Evolutionary conservation across 2,329 filamentous ascomycete genomes (phyloP).

Genomic region (Cladosporium sp.): DNA sequence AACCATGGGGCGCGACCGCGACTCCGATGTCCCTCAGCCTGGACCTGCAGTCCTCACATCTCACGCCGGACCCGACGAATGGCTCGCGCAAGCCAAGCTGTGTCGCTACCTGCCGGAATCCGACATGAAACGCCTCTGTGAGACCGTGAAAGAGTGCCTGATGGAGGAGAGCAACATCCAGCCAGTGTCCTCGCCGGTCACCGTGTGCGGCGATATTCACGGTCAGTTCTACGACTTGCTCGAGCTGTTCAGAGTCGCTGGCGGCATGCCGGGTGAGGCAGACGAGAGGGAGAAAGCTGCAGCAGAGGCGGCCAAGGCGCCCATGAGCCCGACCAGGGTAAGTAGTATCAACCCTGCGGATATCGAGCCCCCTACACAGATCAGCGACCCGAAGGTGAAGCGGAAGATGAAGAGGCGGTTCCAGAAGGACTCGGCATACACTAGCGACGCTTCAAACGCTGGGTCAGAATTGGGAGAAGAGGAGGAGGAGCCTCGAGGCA

Average conservation of each 20-base stretch:
- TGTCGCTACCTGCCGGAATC: conserved; percentile 95
- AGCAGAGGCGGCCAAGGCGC: conserved; percentile 35
- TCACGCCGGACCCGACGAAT: conserved; percentile 88
- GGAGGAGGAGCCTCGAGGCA: conserved; percentile 45
- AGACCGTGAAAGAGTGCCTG: conserved; percentile 97
- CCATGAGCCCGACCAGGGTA: conserved; percentile 42
- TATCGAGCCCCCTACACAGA: conserved; percentile 85
- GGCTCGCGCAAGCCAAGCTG: conserved; percentile 94
- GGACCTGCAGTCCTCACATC: conserved; percentile 83
- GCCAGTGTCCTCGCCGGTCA: conserved; percentile 94
- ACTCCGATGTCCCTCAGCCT: conserved; percentile 74
- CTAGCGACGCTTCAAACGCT: conserved; percentile 52
- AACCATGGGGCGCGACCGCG: conserved; percentile 51
- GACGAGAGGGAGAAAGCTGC: conserved; percentile 34
- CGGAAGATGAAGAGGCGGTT: conserved; percentile 72
- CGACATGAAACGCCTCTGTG: conserved; percentile 98
- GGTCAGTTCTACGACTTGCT: conserved; percentile 98
- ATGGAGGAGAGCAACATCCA: conserved; percentile 99
- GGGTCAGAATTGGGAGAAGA: conserved; percentile 40
- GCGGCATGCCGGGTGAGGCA: conserved; percentile 86
- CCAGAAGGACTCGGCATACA: conserved; percentile 55
- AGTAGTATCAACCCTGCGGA: conserved; percentile 76
- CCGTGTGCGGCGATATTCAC: conserved; percentile 96
- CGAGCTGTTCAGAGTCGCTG: conserved; percentile 93
- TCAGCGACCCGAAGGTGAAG: conserved; percentile 82